These are phyloP conservation scores for Ascobolus immersus DNA, from an alignment of 495 filamentous ascomycete genomes.

Conservation along the genomic window DNA sequence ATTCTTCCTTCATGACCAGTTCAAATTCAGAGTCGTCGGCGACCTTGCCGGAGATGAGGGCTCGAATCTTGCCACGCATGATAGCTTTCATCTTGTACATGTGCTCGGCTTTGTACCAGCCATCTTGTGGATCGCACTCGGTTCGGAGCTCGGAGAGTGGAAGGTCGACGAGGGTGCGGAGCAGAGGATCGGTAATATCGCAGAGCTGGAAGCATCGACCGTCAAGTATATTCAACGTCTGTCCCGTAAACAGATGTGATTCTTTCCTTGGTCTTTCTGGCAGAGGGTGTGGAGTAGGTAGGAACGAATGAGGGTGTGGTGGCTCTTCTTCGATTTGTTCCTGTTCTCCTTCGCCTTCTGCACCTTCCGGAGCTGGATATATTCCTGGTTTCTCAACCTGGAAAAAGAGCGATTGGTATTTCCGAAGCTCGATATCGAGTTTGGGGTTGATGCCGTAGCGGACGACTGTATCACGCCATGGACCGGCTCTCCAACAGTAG, in stretches of 20 bases:
- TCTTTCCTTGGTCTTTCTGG: slow-evolving; percentile 12
- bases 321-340: slow-evolving; percentile 22
- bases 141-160: slow-evolving; percentile 19
- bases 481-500: slow-evolving; percentile 72
- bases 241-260: slow-evolving; percentile 62
- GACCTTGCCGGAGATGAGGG: slow-evolving; percentile 20
- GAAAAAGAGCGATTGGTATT: slow-evolving; percentile 77
- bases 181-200: slow-evolving; percentile 60
- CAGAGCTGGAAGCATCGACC: slow-evolving; percentile 83
- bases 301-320: slow-evolving; percentile 13
- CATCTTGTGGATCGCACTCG: slow-evolving; percentile 28
- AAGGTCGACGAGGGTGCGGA: slow-evolving; percentile 26
- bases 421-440: slow-evolving; percentile 39
- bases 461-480: slow-evolving; percentile 70
- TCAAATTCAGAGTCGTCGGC: slow-evolving; percentile 19
- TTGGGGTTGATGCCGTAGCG: slow-evolving; percentile 70
- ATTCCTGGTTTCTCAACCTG: no score
- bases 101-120: slow-evolving; percentile 59
- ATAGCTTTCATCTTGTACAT: slow-evolving; percentile 57
- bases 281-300: background rate
- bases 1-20: slow-evolving; percentile 22
- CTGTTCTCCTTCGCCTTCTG: slow-evolving; percentile 19
- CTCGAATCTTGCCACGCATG: slow-evolving; percentile 54
- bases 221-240: slow-evolving; percentile 34
- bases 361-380: slow-evolving; percentile 25